A percentile compares a stretch with the other conserved stretches of the same genome.
Conservation (phyloP, 1,284 basidiomycete genomes). For the Marasmius fiardii region DNA sequence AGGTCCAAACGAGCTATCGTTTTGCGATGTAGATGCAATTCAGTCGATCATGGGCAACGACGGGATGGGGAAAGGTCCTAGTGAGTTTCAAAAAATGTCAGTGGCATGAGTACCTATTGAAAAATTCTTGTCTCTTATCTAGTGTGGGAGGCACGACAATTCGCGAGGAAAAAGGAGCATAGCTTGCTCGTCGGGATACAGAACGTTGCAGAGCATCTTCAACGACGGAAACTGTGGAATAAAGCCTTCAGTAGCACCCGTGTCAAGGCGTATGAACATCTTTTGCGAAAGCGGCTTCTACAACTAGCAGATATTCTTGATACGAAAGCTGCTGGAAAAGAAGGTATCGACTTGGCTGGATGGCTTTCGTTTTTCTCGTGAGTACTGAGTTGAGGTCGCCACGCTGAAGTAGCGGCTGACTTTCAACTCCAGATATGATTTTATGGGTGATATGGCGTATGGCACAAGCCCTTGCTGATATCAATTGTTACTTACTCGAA, state of each 20-base stretch:
- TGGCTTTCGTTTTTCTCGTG: not conserved
- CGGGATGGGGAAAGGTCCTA: not conserved
- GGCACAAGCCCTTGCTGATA: not conserved
- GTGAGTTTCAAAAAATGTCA: not conserved
- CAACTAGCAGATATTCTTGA: not conserved
- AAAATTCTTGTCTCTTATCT: no score
- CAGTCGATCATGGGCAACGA: not conserved
- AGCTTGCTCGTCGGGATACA: not conserved
- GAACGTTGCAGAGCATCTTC: not conserved
- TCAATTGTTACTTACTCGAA: no score
- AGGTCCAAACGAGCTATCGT: not conserved
- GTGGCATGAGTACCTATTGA: no score
- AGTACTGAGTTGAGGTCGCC: not conserved
- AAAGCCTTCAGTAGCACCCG: not conserved
- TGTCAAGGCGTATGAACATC: not conserved
- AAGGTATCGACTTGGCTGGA: not conserved
- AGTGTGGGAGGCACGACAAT: not conserved
- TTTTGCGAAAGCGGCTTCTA: not conserved
- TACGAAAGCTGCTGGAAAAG: not conserved
- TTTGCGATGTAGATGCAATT: not conserved
- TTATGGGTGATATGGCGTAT: constrained; percentile 10
- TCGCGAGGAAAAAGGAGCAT: not conserved
- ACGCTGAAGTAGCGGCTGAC: not conserved
- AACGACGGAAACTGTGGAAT: not conserved
- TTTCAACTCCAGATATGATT: constrained; percentile 8